Evolutionary conservation across 208 protist genomes (phyloP), one percentile per base, ranked within the genome.

Genomic region (Wallacemonas sp.): DNA sequence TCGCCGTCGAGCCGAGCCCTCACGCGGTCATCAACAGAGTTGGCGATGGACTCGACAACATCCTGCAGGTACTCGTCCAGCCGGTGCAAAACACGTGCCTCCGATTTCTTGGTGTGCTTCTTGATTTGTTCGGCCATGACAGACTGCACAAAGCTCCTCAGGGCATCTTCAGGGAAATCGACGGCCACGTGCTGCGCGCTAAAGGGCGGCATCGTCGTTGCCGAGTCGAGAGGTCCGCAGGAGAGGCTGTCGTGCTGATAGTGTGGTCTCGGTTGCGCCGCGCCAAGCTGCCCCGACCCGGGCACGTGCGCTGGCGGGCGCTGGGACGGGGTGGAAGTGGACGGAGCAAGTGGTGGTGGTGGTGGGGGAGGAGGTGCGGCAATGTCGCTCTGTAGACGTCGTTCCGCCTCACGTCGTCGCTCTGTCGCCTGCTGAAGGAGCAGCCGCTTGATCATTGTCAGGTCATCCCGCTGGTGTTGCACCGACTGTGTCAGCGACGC

Each of bases 401-500:
- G 63, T 52, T 88, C 81, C n/a, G 76, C 50, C 57, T 87, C 87
- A 9, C 79, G 75, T 12, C 85, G 81, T 2, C 76, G 65, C 61
- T 85, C 76, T 41, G 66, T 68, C 24, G 81, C 79, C 69, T 95
- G 85, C 62, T 93, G 89, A 12, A 95, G 71, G 24, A 95, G 78
- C 61, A 92, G 68, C n/a, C 79, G 73, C 68, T 91, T 93, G 38
- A 95, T 88, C 79, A 91, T 82, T 19, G 81, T 81, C 34, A 95
- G 50, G 72, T 95, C 90, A 32, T 95, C 83, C 27, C 87, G 83
- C 64, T 95, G 90, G 71, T 89, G 78, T 44, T 87, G 78, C 62
- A 95, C 70, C 2, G 78, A 78, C 65, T 85, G 82, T 27, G 85
- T 87, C 9, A 95, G 78, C 13, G 83, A 83, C 2, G 86, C 82